These are phyloP conservation scores for Solanum chmielewskii DNA, from an alignment of 257 asterid species.

Conservation along the genomic window DNA sequence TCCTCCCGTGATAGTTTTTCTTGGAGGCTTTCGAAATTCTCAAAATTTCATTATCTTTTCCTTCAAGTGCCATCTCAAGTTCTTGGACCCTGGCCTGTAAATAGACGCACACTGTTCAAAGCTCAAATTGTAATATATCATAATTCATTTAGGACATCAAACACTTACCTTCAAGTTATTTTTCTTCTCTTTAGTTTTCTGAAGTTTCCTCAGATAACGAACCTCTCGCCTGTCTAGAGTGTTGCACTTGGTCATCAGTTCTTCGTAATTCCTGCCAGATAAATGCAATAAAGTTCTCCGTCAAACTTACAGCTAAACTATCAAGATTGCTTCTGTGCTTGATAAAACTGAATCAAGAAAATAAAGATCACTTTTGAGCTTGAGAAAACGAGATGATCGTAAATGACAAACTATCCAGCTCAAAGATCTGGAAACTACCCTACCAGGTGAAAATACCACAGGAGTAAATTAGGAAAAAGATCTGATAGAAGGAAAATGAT, in stretches of 20 bases:
- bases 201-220: constrained; percentile 47
- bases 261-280: constrained; percentile 72
- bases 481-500: background rate
- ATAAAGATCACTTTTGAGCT: background rate
- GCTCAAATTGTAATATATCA: background rate
- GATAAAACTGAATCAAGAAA: background rate
- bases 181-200: constrained; percentile 70
- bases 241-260: constrained; percentile 79
- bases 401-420: background rate
- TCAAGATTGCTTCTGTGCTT: background rate
- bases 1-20: background rate
- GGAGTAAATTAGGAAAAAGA: background rate
- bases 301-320: background rate
- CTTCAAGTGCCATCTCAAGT: constrained; percentile 48
- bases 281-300: background rate
- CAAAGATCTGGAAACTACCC: background rate
- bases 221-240: constrained; percentile 84
- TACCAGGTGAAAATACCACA: background rate
- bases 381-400: background rate
- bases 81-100: constrained; percentile 60
- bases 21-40: constrained; percentile 32
- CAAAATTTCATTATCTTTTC: constrained; percentile 56
- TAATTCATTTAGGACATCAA: background rate
- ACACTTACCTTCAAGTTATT: constrained; percentile 52
- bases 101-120: constrained; percentile 3